phyloP scores from a whole-genome alignment of 73 alveolate species.

The Stentor roeselii region DNA sequence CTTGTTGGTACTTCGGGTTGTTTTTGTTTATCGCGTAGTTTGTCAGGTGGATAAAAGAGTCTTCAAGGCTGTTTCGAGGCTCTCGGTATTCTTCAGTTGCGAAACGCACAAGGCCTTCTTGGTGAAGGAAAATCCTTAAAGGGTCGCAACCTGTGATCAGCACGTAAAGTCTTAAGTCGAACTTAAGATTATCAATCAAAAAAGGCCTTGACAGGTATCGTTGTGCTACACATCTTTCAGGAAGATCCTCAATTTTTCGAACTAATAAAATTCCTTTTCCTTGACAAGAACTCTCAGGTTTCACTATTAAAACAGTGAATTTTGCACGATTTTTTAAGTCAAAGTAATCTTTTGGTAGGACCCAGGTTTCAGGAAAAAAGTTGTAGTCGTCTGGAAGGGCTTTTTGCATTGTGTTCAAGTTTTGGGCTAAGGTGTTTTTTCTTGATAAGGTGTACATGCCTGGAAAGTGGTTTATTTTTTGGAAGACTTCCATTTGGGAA shows the following conservation, averaged over 20 bases:
- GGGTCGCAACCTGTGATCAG: constrained; percentile 86
- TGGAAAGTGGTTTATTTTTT: constrained; percentile 72
- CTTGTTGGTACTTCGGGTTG: constrained; percentile 39
- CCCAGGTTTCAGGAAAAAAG: constrained; percentile 85
- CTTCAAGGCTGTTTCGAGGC: constrained; percentile 34
- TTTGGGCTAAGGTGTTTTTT: constrained; percentile 59
- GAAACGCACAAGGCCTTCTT: constrained; percentile 96
- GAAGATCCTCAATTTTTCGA: constrained; percentile 59
- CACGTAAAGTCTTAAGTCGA: constrained; percentile 87
- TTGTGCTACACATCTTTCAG: constrained; percentile 77
- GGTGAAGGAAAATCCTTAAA: constrained; percentile 84
- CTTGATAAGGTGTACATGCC: constrained; percentile 58
- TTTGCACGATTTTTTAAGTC: constrained; percentile 25
- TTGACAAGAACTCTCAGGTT: constrained; percentile 60
- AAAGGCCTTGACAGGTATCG: constrained; percentile 87
- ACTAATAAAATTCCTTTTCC: constrained; percentile 73
- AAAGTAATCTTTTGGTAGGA: not conserved
- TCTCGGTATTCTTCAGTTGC: constrained; percentile 87
- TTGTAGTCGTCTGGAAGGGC: constrained; percentile 77
- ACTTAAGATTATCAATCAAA: constrained; percentile 91
- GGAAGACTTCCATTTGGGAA: constrained; percentile 37
- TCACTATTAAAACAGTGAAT: constrained; percentile 37
- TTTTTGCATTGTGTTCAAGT: constrained; percentile 59
- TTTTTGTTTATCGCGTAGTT: constrained; percentile 63
- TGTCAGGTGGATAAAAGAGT: constrained; percentile 58